Conservation (phyloP, 1,284 basidiomycete genomes). For the Vanrija sp. region DNA sequence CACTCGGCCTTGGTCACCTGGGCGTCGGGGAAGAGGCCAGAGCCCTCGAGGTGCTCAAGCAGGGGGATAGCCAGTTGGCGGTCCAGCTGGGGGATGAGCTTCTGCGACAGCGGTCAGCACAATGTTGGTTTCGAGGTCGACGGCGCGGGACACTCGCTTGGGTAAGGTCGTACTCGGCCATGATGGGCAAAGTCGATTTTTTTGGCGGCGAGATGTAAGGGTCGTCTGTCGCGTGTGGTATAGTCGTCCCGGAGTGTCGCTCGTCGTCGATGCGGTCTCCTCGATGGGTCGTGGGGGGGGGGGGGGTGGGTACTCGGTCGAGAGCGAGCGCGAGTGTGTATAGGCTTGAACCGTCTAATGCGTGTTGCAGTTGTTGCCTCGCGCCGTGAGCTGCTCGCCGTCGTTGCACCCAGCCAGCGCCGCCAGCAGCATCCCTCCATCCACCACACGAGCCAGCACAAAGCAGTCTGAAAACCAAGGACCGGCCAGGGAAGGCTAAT, state of each 20-base stretch:
- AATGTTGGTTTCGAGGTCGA: background rate
- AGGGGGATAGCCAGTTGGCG: slow-evolving; percentile 90
- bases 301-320: too few relatives aligned
- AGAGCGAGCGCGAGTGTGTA: too few relatives aligned
- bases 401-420: background rate
- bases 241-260: too few relatives aligned
- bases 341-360: too few relatives aligned
- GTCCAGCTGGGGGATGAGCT: slow-evolving; percentile 88
- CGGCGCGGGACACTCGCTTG: slow-evolving; percentile 35
- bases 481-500: background rate
- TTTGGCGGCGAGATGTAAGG: background rate
- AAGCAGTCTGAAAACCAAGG: background rate
- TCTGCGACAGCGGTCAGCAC: slow-evolving; percentile 53
- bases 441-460: slow-evolving; percentile 1
- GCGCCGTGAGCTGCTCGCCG: background rate
- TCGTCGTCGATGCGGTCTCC: too few relatives aligned
- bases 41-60: slow-evolving; percentile 73
- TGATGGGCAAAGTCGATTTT: slow-evolving; percentile 32
- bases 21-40: slow-evolving; percentile 39
- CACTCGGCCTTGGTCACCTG: slow-evolving; percentile 48
- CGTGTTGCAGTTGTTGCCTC: slow-evolving; percentile 3
- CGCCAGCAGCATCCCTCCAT: background rate
- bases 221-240: too few relatives aligned
- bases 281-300: too few relatives aligned
- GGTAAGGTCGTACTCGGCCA: slow-evolving; percentile 85